Conservation (phyloP, 2,329 filamentous ascomycete species). For the Cladosporium sp. region DNA sequence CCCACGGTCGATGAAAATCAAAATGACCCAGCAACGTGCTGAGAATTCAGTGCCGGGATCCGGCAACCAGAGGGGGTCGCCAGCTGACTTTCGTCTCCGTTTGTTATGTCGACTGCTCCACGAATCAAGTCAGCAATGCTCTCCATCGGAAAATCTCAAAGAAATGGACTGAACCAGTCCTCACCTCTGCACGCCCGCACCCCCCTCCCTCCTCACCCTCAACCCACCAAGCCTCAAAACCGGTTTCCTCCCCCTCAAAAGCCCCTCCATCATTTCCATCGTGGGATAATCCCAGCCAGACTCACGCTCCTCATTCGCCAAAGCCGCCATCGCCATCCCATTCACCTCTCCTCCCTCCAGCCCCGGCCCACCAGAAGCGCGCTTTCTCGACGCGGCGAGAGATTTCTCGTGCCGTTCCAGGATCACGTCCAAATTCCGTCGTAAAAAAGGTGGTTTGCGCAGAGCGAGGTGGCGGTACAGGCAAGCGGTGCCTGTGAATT, state of each 20-base stretch:
- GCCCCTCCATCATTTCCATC: slow-evolving; percentile 25
- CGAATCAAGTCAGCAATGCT: background rate
- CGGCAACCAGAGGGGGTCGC: slow-evolving; percentile 21
- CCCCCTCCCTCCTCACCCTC: slow-evolving; percentile 9
- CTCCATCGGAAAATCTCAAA: background rate
- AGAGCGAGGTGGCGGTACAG: slow-evolving; percentile 16
- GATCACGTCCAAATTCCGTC: slow-evolving; percentile 27
- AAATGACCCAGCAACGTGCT: slow-evolving; percentile 20
- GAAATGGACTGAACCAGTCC: background rate
- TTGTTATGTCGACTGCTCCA: background rate
- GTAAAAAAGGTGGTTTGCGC: slow-evolving; percentile 23
- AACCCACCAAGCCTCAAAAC: slow-evolving; percentile 20
- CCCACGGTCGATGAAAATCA: slow-evolving; percentile 16
- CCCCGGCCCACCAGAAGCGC: slow-evolving; percentile 5
- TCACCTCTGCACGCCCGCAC: background rate
- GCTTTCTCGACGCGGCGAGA: slow-evolving; percentile 9
- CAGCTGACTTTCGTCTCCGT: background rate
- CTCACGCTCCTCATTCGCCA: slow-evolving; percentile 9
- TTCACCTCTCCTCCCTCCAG: slow-evolving; percentile 13
- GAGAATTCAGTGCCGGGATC: slow-evolving; percentile 17
- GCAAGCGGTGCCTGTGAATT: slow-evolving; percentile 16
- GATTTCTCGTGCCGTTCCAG: slow-evolving; percentile 26
- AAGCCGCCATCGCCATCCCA: too few species aligned
- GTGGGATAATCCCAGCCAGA: slow-evolving; percentile 27
- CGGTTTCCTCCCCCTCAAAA: slow-evolving; percentile 22